These are phyloP conservation scores for Nidularia sp. DNA, from an alignment of 768 basidiomycete species.

Conservation along the genomic window DNA sequence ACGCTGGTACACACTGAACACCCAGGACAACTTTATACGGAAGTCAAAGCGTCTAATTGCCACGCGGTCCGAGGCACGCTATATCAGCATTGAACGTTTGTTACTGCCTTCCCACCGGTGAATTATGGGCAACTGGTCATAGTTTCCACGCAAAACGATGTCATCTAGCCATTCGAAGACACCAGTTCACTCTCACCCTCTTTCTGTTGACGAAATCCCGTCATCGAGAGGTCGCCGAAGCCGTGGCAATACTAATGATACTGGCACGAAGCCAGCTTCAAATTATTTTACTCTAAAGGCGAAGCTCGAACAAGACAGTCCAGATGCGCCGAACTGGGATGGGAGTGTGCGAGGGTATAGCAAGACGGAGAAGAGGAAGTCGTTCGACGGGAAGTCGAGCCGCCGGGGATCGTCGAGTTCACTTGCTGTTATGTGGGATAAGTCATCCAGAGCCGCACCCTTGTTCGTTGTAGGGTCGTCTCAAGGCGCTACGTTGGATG, in stretches of 20 bases:
- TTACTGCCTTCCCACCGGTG: neutral
- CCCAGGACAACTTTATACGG: too few species aligned
- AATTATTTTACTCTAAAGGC: constrained; percentile 65
- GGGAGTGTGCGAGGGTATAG: constrained; percentile 56
- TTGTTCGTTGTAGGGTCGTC: constrained; percentile 41
- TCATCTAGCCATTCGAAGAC: constrained; percentile 40
- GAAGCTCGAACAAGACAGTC: constrained; percentile 45
- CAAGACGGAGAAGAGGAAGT: constrained; percentile 29
- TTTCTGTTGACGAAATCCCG: constrained; percentile 52
- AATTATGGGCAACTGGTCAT: neutral
- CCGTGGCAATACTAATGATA: constrained; percentile 23
- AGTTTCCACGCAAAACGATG: constrained; percentile 16
- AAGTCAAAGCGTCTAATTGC: neutral
- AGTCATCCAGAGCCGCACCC: constrained; percentile 20
- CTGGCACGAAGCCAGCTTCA: constrained; percentile 21
- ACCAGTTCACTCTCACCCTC: constrained; percentile 69
- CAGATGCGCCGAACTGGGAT: constrained; percentile 31
- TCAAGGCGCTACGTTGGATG: constrained; percentile 16
- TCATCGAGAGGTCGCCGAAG: constrained; percentile 43
- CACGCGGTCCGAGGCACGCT: neutral
- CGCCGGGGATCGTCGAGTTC: constrained; percentile 26
- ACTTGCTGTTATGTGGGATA: constrained; percentile 38
- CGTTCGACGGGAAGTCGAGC: constrained; percentile 10
- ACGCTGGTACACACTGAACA: too few species aligned
- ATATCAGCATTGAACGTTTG: neutral